Evolutionary conservation across 192 early-diverging fungal species (phyloP).

Genomic region (Haplosporangium gracile): DNA sequence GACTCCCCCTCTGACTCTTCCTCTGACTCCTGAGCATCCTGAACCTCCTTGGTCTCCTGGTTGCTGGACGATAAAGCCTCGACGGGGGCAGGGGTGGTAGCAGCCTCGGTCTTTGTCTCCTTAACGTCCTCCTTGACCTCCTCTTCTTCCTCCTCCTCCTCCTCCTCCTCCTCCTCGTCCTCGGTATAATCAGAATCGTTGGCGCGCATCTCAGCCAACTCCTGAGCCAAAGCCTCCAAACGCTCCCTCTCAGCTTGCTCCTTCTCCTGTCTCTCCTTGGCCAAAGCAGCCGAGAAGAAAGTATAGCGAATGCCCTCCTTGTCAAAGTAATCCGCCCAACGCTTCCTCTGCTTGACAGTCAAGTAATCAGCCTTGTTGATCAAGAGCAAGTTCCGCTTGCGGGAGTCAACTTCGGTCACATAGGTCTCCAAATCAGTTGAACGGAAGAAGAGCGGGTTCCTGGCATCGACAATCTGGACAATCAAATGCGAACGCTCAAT

Average conservation of each 20-base stretch:
- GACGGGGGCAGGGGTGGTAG: conserved; percentile 12
- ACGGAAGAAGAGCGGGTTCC: conserved; percentile 95
- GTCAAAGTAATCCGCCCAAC: conserved; percentile 95
- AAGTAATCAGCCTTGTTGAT: conserved; percentile 99
- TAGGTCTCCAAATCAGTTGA: conserved; percentile 91
- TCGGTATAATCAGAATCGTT: conserved; percentile 54
- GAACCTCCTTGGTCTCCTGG: background rate
- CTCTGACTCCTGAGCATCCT: conserved; percentile 32
- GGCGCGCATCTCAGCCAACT: conserved; percentile 51
- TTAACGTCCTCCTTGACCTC: conserved; percentile 47
- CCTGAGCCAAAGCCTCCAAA: conserved; percentile 51
- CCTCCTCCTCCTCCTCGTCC: conserved; percentile 58
- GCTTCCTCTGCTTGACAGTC: conserved; percentile 84
- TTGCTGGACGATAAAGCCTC: conserved; percentile 1
- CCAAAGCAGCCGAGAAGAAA: conserved; percentile 95
- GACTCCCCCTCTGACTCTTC: conserved; percentile 27
- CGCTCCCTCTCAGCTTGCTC: conserved; percentile 73
- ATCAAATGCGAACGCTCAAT: conserved; percentile 96
- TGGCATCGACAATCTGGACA: conserved; percentile 99
- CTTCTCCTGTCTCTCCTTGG: conserved; percentile 82
- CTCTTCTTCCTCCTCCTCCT: conserved; percentile 54
- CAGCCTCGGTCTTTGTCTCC: conserved; percentile 30
- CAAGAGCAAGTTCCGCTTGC: conserved; percentile 91
- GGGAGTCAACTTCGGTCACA: conserved; percentile 88
- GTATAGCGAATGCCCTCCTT: conserved; percentile 83